These are phyloP conservation scores for Sporopachydermia lactativora DNA, from an alignment of 805 yeast genomes.

Conservation along the genomic window DNA sequence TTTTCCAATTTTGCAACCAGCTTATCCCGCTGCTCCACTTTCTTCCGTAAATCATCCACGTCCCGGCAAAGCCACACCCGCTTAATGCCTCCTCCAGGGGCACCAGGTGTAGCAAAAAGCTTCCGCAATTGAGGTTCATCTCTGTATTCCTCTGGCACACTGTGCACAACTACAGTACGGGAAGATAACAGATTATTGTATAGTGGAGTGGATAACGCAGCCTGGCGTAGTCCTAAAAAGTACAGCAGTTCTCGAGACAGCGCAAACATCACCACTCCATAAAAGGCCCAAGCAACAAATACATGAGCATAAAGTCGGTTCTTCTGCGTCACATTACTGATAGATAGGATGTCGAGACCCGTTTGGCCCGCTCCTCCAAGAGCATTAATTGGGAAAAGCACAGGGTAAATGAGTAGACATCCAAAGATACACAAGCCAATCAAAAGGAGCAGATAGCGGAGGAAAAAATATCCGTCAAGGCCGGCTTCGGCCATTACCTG, in stretches of 20 bases:
- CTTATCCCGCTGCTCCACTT: constrained; percentile 43
- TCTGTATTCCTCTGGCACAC: constrained; percentile 63
- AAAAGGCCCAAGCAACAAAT: constrained; percentile 66
- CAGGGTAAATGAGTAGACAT: constrained; percentile 38
- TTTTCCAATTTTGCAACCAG: constrained; percentile 52
- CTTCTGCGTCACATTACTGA: constrained; percentile 50
- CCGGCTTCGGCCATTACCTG: constrained; percentile 81
- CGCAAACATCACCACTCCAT: constrained; percentile 52
- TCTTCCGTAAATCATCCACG: constrained; percentile 34
- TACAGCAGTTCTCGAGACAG: constrained; percentile 74
- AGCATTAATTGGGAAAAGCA: constrained; percentile 77
- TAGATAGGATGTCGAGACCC: constrained; percentile 69
- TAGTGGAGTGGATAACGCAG: constrained; percentile 63
- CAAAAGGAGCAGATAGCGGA: constrained; percentile 58
- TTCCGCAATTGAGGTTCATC: constrained; percentile 61
- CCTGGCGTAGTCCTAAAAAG: constrained; percentile 63
- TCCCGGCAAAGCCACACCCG: constrained; percentile 71
- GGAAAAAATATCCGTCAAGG: constrained; percentile 84
- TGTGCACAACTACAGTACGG: constrained; percentile 72
- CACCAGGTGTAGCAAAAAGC: constrained; percentile 36
- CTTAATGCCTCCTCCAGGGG: constrained; percentile 43
- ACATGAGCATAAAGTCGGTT: constrained; percentile 79
- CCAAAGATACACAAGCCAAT: constrained; percentile 41
- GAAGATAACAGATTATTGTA: constrained; percentile 64
- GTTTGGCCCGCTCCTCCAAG: constrained; percentile 32